phyloP scores from a whole-genome alignment of 148 eudicot genomes.

The Arctostaphylos glauca region DNA sequence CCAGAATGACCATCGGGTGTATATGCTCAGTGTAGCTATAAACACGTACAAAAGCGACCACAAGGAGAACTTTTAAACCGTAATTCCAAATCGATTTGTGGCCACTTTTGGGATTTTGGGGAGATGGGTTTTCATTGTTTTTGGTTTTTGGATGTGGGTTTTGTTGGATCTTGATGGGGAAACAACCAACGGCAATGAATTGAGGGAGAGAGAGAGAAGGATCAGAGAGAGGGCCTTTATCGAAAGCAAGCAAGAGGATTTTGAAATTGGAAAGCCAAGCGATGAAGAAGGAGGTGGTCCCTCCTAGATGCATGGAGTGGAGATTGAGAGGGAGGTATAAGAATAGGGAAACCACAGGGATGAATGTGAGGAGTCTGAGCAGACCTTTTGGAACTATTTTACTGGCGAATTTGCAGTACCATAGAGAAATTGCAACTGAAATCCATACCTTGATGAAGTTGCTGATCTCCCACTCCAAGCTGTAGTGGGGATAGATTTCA shows the following conservation, averaged over 20 bases:
- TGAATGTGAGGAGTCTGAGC: conserved; percentile 29
- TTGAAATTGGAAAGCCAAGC: conserved; percentile 54
- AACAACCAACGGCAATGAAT: conserved; percentile 20
- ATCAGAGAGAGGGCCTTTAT: conserved; percentile 32
- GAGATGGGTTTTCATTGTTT: neutral
- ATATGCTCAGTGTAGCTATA: conserved; percentile 33
- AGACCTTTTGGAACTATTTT: conserved; percentile 25
- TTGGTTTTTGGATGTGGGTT: neutral
- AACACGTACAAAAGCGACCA: conserved; percentile 24
- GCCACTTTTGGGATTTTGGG: neutral
- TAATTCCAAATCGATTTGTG: conserved; percentile 33
- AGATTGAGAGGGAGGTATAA: conserved; percentile 42
- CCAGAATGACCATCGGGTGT: conserved; percentile 34
- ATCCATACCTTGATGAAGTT: conserved; percentile 41
- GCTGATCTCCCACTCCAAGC: conserved; percentile 28
- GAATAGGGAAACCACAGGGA: conserved; percentile 40
- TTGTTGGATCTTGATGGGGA: conserved; percentile 30
- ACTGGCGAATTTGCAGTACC: conserved; percentile 29
- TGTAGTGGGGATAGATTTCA: conserved; percentile 8
- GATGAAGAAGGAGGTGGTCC: conserved; percentile 31
- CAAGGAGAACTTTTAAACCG: conserved; percentile 28
- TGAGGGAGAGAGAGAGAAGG: conserved; percentile 19
- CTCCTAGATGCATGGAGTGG: conserved; percentile 27
- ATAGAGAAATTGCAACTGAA: conserved; percentile 26
- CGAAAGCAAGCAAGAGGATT: conserved; percentile 37